These are phyloP conservation scores for Beauveria australis DNA, from an alignment of 2,329 filamentous ascomycete species.

Conservation along the genomic window DNA sequence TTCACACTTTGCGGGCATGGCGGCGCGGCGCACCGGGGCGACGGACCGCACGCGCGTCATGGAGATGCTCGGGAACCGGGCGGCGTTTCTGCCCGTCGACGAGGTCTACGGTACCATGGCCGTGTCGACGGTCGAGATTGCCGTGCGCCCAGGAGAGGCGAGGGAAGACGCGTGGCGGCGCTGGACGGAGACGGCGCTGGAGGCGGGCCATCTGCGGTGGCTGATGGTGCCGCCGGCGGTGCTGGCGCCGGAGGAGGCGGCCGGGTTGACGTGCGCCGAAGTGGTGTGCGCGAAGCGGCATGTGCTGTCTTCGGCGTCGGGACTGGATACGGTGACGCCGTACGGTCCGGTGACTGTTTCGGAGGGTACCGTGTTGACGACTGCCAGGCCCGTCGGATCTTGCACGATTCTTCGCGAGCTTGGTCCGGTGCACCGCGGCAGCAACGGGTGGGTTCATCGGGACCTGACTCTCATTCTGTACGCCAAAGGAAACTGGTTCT, in stretches of 20 bases:
- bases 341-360: background rate
- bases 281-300: background rate
- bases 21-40: background rate
- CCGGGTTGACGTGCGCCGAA: background rate
- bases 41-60: background rate
- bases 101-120: slow-evolving; percentile 5
- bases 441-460: background rate
- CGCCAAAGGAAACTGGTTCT: background rate
- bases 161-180: background rate
- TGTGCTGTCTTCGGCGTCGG: background rate
- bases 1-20: slow-evolving; percentile 2
- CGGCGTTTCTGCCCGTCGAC: background rate
- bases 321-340: background rate
- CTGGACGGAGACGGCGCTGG: background rate
- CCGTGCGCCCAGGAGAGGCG: background rate
- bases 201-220: background rate
- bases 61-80: slow-evolving; percentile 2
- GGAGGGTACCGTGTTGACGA: background rate
- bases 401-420: background rate
- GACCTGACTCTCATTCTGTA: slow-evolving; percentile 4
- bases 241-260: background rate
- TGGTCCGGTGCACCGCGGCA: background rate
- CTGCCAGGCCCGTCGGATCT: background rate
- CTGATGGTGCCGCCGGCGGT: background rate
- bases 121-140: background rate